These are phyloP conservation scores for Geotrichum candidum DNA, from an alignment of 1,139 yeast species.

Conservation along the genomic window DNA sequence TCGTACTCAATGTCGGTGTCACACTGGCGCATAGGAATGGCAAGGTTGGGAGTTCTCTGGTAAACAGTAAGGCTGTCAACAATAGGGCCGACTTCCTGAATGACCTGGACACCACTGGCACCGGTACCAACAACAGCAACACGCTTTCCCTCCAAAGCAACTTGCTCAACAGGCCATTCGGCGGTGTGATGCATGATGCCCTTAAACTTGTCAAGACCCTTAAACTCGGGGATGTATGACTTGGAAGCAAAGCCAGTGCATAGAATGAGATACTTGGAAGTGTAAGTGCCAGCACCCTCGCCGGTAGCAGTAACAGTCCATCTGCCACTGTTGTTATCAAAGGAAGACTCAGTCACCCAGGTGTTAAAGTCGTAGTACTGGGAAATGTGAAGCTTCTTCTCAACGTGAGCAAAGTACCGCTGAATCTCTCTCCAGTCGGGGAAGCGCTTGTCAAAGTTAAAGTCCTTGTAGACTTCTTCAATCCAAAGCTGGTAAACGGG, in stretches of 20 bases:
- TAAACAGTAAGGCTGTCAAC: slow-evolving; percentile 24
- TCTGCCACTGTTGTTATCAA: slow-evolving; percentile 34
- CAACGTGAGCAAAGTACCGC: slow-evolving; percentile 42
- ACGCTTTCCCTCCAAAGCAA: slow-evolving; percentile 35
- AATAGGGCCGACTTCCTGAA: slow-evolving; percentile 17
- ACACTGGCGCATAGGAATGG: slow-evolving; percentile 28
- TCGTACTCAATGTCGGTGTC: slow-evolving; percentile 13
- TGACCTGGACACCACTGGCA: slow-evolving; percentile 43
- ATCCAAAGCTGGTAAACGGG: slow-evolving; percentile 48
- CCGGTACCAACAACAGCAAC: slow-evolving; percentile 45
- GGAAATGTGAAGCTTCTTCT: slow-evolving; percentile 36
- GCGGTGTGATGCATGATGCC: slow-evolving; percentile 49
- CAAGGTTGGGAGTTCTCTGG: slow-evolving; percentile 30
- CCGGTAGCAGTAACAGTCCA: slow-evolving; percentile 41
- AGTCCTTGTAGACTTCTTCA: slow-evolving; percentile 40
- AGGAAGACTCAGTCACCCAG: slow-evolving; percentile 33
- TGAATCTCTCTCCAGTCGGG: slow-evolving; percentile 49
- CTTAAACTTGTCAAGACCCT: slow-evolving; percentile 40
- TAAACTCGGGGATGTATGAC: slow-evolving; percentile 15
- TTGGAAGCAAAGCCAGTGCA: slow-evolving; percentile 32
- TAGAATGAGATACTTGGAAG: slow-evolving; percentile 34
- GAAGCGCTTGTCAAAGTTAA: slow-evolving; percentile 39
- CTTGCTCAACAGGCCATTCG: slow-evolving; percentile 39
- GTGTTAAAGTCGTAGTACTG: slow-evolving; percentile 35
- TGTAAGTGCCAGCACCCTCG: slow-evolving; percentile 36